Percentiles rank a stretch among this genome's conserved stretches.
phyloP scores from a whole-genome alignment of 495 filamentous ascomycete species.

The Xylaria cubensis region DNA sequence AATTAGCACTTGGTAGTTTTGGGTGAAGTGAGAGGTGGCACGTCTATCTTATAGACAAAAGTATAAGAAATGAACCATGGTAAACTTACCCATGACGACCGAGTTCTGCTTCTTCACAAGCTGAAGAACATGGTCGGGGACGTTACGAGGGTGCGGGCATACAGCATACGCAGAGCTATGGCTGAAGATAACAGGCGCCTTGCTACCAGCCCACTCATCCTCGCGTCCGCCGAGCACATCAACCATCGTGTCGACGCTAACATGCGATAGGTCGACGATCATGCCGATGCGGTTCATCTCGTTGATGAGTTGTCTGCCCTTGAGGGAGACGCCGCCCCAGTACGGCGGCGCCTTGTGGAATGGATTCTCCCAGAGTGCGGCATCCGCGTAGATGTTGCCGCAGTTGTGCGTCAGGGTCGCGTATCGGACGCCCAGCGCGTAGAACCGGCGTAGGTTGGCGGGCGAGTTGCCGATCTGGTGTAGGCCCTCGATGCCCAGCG shows the following conservation, averaged over 20 bases:
- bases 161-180: constrained; percentile 72
- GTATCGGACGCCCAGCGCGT: constrained; percentile 86
- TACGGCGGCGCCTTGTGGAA: constrained; percentile 54
- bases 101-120: constrained; percentile 64
- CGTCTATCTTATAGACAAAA: neutral
- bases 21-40: neutral
- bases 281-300: constrained; percentile 87
- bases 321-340: constrained; percentile 71
- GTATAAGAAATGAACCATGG: neutral
- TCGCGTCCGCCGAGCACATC: constrained; percentile 63
- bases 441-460: constrained; percentile 74
- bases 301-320: constrained; percentile 67
- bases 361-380: constrained; percentile 65
- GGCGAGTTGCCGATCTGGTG: constrained; percentile 93
- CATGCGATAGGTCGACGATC: constrained; percentile 78
- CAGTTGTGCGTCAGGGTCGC: constrained; percentile 93
- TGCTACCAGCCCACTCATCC: constrained; percentile 53
- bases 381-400: constrained; percentile 88
- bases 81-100: constrained; percentile 68
- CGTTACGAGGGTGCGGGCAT: constrained; percentile 75
- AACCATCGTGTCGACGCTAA: constrained; percentile 71
- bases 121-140: constrained; percentile 73
- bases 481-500: constrained; percentile 86
- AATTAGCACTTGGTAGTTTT: constrained; percentile 23
- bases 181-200: constrained; percentile 75